Percentiles rank a stretch among this genome's conserved stretches.
These are phyloP conservation scores for Candida gigantensis DNA, from an alignment of 1,139 yeast genomes.

Conservation along the genomic window DNA sequence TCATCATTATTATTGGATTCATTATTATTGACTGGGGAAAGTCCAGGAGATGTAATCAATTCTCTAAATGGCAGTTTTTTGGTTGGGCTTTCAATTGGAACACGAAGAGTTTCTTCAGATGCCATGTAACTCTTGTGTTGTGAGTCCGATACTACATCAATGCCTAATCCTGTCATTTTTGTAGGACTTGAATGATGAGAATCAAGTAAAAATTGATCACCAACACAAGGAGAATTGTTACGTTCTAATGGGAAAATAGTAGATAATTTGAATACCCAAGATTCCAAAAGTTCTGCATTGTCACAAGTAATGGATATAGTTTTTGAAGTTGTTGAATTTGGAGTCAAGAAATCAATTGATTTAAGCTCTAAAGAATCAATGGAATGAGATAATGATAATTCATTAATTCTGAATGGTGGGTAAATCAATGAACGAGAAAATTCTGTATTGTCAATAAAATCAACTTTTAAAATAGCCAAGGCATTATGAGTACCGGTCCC, in stretches of 20 bases:
- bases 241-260: conserved; percentile 33
- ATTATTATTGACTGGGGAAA: conserved; percentile 17
- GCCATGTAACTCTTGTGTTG: conserved; percentile 10
- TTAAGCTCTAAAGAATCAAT: conserved; percentile 25
- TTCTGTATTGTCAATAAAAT: conserved; percentile 10
- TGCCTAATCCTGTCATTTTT: conserved; percentile 38
- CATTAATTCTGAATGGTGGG: conserved; percentile 45
- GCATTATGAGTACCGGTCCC: conserved; percentile 30
- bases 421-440: conserved; percentile 33
- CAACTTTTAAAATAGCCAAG: conserved; percentile 37
- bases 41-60: conserved; percentile 12
- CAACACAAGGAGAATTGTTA: conserved; percentile 24
- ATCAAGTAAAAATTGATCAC: conserved; percentile 24
- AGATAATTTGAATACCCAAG: conserved; percentile 32
- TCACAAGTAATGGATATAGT: conserved; percentile 19
- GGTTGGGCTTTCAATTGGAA: no score
- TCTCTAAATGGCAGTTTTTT: conserved; percentile 12
- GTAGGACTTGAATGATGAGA: conserved; percentile 19
- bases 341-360: conserved; percentile 26
- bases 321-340: conserved; percentile 4
- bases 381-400: conserved; percentile 25
- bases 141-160: conserved; percentile 29
- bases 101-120: no score
- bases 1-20: conserved; percentile 8
- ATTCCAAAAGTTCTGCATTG: conserved; percentile 20